phyloP scores from a whole-genome alignment of 768 basidiomycete species.

The Boletus subparvulus region DNA sequence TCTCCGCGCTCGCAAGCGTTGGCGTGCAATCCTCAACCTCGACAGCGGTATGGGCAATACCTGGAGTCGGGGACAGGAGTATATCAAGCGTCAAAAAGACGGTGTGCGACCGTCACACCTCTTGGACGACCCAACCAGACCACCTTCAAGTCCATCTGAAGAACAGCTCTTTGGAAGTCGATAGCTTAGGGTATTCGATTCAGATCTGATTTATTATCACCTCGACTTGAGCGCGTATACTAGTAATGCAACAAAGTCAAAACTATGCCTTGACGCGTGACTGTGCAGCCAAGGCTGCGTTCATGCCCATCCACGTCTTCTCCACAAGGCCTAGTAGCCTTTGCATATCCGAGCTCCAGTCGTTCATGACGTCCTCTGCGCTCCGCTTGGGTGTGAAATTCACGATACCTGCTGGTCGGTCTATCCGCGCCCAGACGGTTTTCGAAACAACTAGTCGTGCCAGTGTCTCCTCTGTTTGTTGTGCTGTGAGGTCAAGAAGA shows the following conservation, averaged over 20 bases:
- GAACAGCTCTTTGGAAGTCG: slow-evolving; percentile 20
- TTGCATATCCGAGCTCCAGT: slow-evolving; percentile 97
- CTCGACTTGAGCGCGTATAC: not conserved
- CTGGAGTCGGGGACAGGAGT: slow-evolving; percentile 76
- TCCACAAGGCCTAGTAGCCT: slow-evolving; percentile 88
- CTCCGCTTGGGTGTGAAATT: slow-evolving; percentile 80
- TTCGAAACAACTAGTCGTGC: slow-evolving; percentile 89
- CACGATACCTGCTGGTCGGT: slow-evolving; percentile 87
- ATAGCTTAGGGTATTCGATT: slow-evolving; percentile 11
- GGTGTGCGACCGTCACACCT: slow-evolving; percentile 68
- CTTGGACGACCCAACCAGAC: slow-evolving; percentile 39
- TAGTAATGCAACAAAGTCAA: slow-evolving; percentile 19
- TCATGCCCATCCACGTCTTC: slow-evolving; percentile 99
- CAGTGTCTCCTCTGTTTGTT: slow-evolving; percentile 86
- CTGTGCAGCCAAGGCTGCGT: slow-evolving; percentile 84
- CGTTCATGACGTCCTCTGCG: slow-evolving; percentile 94
- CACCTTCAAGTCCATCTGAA: slow-evolving; percentile 23
- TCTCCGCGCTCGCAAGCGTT: slow-evolving; percentile 67
- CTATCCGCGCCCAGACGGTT: slow-evolving; percentile 91
- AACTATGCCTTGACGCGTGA: slow-evolving; percentile 52
- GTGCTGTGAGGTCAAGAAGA: slow-evolving; percentile 79
- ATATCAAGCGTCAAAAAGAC: slow-evolving; percentile 69
- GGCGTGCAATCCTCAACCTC: slow-evolving; percentile 64
- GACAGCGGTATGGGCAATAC: slow-evolving; percentile 40
- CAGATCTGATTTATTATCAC: not conserved